A percentile compares a stretch with the other conserved stretches of the same genome.
These are phyloP conservation scores for Puccinia horiana DNA, from an alignment of 1,284 basidiomycete genomes.

Conservation along the genomic window DNA sequence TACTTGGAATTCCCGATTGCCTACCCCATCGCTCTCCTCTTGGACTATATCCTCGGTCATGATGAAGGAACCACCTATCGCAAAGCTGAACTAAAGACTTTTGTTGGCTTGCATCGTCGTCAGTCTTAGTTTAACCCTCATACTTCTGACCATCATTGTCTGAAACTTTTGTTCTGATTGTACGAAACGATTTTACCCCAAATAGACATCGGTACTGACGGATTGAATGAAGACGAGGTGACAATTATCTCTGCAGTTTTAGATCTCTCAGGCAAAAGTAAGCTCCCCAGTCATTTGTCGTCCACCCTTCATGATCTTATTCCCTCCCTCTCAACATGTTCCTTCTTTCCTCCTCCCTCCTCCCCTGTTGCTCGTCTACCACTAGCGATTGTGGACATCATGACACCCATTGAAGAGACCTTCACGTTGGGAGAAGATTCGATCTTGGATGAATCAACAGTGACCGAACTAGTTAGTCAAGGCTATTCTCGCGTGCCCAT, in stretches of 20 bases:
- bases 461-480: conserved; percentile 56
- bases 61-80: conserved; percentile 61
- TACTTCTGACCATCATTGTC: neutral
- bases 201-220: conserved; percentile 56
- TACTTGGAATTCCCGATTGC: conserved; percentile 61
- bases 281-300: no score
- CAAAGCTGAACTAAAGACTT: conserved; percentile 59
- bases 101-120: conserved; percentile 60
- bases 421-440: conserved; percentile 61
- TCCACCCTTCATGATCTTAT: neutral
- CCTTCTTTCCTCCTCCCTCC: neutral
- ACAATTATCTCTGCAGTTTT: conserved; percentile 54
- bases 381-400: conserved; percentile 57
- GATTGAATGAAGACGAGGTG: conserved; percentile 58
- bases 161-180: neutral
- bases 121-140: neutral
- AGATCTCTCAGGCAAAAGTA: conserved; percentile 46
- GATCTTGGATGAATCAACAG: conserved; percentile 60
- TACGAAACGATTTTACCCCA: neutral
- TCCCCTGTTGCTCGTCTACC: neutral
- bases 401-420: conserved; percentile 62
- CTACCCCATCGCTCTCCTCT: conserved; percentile 59
- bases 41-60: conserved; percentile 62
- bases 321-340: neutral
- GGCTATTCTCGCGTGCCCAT: conserved; percentile 95